Conservation (phyloP, 331 rosid genomes). For the Saraca asoca region DNA sequence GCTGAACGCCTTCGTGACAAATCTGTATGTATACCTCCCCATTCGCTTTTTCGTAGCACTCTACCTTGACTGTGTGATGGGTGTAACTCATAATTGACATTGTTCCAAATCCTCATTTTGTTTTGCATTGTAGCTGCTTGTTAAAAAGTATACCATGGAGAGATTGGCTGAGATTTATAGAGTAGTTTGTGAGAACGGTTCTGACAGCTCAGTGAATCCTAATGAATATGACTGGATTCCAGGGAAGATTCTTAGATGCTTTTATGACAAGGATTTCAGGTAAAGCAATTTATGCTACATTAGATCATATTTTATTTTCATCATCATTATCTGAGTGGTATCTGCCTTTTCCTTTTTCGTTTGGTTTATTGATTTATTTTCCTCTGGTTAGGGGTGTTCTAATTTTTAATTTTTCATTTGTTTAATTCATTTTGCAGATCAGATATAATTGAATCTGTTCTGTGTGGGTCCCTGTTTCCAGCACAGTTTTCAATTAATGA, state of each 20-base stretch:
- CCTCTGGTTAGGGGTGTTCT: background rate
- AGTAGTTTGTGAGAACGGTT: slow-evolving; percentile 60
- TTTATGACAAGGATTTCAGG: slow-evolving; percentile 97
- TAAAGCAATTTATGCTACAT: slow-evolving; percentile 36
- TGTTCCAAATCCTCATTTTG: slow-evolving; percentile 22
- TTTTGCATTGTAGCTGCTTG: slow-evolving; percentile 69
- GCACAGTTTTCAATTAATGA: slow-evolving; percentile 60
- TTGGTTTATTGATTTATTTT: slow-evolving; percentile 19
- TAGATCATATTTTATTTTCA: slow-evolving; percentile 1
- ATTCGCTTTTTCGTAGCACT: background rate
- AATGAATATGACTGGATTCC: slow-evolving; percentile 82
- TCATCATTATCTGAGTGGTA: background rate
- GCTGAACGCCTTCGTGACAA: slow-evolving; percentile 98
- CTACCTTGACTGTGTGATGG: slow-evolving; percentile 21
- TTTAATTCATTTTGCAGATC: slow-evolving; percentile 63
- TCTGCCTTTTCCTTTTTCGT: slow-evolving; percentile 6
- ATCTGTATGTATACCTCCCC: slow-evolving; percentile 63
- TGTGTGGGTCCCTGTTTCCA: slow-evolving; percentile 86
- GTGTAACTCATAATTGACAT: slow-evolving; percentile 29
- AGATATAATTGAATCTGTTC: slow-evolving; percentile 81
- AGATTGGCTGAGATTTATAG: slow-evolving; percentile 85
- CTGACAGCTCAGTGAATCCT: slow-evolving; percentile 47
- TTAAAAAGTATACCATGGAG: slow-evolving; percentile 89
- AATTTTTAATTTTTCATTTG: slow-evolving; percentile 10
- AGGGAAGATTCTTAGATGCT: slow-evolving; percentile 90